phyloP scores from a whole-genome alignment of 352 stramenopile species.

The Peronospora tabacina region DNA sequence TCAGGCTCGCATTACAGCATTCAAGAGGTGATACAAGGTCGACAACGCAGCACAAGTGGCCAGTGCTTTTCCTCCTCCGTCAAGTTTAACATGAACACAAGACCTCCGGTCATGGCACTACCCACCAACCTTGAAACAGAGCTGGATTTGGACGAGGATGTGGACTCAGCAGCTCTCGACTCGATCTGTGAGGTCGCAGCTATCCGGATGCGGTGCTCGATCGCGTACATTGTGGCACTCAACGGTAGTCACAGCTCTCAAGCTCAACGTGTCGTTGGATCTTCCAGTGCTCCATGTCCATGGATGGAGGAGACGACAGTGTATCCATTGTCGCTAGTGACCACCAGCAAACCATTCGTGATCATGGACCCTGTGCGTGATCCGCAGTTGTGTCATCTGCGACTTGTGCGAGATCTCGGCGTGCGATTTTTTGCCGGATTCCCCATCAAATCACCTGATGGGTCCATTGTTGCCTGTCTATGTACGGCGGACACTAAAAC shows the following conservation, averaged over 20 bases:
- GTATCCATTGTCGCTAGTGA: slow-evolving; percentile 24
- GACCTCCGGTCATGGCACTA: slow-evolving; percentile 7
- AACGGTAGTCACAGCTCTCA: slow-evolving; percentile 16
- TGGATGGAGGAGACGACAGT: slow-evolving; percentile 15
- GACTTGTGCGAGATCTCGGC: slow-evolving; percentile 31
- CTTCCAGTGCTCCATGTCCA: slow-evolving; percentile 16
- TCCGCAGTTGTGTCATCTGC: slow-evolving; percentile 27
- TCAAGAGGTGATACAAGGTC: slow-evolving; percentile 13
- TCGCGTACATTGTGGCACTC: slow-evolving; percentile 41
- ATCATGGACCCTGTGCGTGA: slow-evolving; percentile 37
- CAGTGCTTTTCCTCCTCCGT: slow-evolving; percentile 14
- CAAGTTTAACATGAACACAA: not conserved
- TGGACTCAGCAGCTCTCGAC: slow-evolving; percentile 38
- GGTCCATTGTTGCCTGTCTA: slow-evolving; percentile 29
- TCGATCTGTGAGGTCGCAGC: slow-evolving; percentile 53
- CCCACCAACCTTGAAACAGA: slow-evolving; percentile 21
- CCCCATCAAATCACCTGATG: slow-evolving; percentile 31
- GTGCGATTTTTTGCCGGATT: slow-evolving; percentile 53
- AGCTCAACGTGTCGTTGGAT: slow-evolving; percentile 32
- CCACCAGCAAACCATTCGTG: slow-evolving; percentile 33
- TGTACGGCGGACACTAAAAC: slow-evolving; percentile 30
- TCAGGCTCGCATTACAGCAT: slow-evolving; percentile 13
- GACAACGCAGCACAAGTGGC: slow-evolving; percentile 16
- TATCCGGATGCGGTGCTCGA: slow-evolving; percentile 33
- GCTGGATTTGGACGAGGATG: slow-evolving; percentile 24